Evolutionary conservation across 164 flowering plant genomes (phyloP), one percentile per base, ranked within the genome.

Genomic region (Chimonanthus salicifolius): DNA sequence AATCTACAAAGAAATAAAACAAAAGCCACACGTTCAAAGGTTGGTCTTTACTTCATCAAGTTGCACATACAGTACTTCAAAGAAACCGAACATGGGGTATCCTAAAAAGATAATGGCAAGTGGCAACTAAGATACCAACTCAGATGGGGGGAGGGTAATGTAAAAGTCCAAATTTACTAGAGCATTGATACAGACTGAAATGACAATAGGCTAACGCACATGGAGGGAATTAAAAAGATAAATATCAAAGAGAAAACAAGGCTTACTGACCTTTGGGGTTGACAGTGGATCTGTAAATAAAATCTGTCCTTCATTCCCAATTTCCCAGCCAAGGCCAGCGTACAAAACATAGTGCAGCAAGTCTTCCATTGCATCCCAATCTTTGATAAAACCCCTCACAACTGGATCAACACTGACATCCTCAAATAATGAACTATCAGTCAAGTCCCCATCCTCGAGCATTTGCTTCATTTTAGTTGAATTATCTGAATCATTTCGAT

Each of bases 331-430:
- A 72, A 96, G 91, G 46, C 92, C 90, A 81, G 86, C 80, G 76
- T 96, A 96, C 7, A 96, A 72, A 69, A 96, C 92, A 83, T 96
- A 90, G 60, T 82, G 86, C 76, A 96, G 70, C 81, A 96, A 80
- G 83, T 96, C 99, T 79, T 96, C 99, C 88, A 96, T 87, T 20
- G 98, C 98, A 87, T 96, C 99, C 99, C 99, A 96, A 58, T 96
- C 98, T 75, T 74, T 88, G 47, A 94, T 82, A 80, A 87, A 87
- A 49, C 98, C 99, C 72, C 94, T 87, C 70, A 82, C 92, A 71
- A 96, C 87, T 18, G 99, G 99, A 80, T 96, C 97, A 72, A 91
- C 83, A 72, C 74, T 72, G 48, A 82, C 66, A 48, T 86, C 98
- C 72, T 92, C 97, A 70, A 73, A n/a, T 21, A 68, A 60, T 46